A percentile compares a stretch with the other conserved stretches of the same genome.
Evolutionary conservation across 257 asterid genomes (phyloP).

Genomic region (Misopates orontium): DNA sequence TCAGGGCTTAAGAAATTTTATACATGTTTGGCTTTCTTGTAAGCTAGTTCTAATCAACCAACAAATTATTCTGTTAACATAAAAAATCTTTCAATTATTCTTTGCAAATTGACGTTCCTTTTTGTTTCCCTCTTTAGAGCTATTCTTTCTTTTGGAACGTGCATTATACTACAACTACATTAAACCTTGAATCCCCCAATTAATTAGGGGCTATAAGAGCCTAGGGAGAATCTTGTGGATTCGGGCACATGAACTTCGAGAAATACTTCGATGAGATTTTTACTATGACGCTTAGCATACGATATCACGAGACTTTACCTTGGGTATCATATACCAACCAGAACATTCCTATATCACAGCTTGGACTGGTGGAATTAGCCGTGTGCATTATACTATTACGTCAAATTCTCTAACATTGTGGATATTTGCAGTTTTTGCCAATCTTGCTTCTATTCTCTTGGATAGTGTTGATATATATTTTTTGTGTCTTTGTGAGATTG

Average conservation of each 20-base stretch:
- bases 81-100: neutral
- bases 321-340: too few relatives aligned
- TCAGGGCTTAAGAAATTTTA: constrained; percentile 1
- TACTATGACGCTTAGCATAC: too few relatives aligned
- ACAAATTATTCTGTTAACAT: neutral
- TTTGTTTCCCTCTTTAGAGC: constrained; percentile 5
- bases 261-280: too few relatives aligned
- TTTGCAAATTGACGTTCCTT: constrained; percentile 20
- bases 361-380: too few relatives aligned
- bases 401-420: neutral
- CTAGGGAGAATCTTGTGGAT: too few relatives aligned
- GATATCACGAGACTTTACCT: too few relatives aligned
- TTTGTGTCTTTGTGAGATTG: neutral
- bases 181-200: too few relatives aligned
- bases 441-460: constrained; percentile 6
- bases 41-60: constrained; percentile 11
- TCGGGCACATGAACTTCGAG: too few relatives aligned
- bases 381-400: neutral
- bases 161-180: too few relatives aligned
- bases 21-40: constrained; percentile 4
- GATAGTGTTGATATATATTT: constrained; percentile 1
- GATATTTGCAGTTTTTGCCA: constrained; percentile 19
- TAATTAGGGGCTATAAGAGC: too few relatives aligned
- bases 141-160: neutral
- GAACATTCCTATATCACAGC: too few relatives aligned